phyloP scores from a whole-genome alignment of 2,329 filamentous ascomycete species.

The Xylaria multiplex region DNA sequence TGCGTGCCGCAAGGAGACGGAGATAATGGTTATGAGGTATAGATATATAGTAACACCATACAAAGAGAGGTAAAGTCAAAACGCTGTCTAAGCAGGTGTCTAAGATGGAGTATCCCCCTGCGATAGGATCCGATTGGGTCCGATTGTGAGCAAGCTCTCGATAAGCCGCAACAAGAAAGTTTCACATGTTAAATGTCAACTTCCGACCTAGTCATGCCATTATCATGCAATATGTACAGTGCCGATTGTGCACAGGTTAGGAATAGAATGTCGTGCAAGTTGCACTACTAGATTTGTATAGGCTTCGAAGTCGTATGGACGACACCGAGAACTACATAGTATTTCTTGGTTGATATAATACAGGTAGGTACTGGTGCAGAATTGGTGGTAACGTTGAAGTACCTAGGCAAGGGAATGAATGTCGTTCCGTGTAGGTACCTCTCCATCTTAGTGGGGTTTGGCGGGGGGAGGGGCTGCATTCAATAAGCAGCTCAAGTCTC shows the following conservation, averaged over 20 bases:
- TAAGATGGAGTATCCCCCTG: too few relatives aligned
- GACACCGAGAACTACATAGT: too few relatives aligned
- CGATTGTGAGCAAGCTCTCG: too few relatives aligned
- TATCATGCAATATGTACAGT: constrained; percentile 21
- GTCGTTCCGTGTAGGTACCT: too few relatives aligned
- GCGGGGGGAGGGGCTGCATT: constrained; percentile 5
- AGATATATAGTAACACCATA: background rate
- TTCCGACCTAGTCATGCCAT: constrained; percentile 17
- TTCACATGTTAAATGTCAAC: constrained; percentile 19
- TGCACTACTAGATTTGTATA: too few relatives aligned
- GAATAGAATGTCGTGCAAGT: background rate
- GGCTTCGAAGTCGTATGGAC: too few relatives aligned
- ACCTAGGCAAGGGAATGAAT: too few relatives aligned
- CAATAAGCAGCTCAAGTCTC: too few relatives aligned
- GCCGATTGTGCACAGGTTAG: background rate
- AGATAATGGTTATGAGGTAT: background rate
- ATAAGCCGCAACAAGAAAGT: background rate
- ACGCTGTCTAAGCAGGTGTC: background rate
- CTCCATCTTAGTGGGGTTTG: constrained; percentile 7
- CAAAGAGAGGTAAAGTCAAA: constrained; percentile 13
- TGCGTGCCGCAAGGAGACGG: background rate
- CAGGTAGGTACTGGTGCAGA: too few relatives aligned
- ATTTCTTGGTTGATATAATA: too few relatives aligned
- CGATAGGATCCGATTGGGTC: too few relatives aligned
- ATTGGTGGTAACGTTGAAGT: too few relatives aligned